Base-by-base conservation (phyloP, 192 early-diverging fungal genomes). In the Linnemannia zychae region DNA sequence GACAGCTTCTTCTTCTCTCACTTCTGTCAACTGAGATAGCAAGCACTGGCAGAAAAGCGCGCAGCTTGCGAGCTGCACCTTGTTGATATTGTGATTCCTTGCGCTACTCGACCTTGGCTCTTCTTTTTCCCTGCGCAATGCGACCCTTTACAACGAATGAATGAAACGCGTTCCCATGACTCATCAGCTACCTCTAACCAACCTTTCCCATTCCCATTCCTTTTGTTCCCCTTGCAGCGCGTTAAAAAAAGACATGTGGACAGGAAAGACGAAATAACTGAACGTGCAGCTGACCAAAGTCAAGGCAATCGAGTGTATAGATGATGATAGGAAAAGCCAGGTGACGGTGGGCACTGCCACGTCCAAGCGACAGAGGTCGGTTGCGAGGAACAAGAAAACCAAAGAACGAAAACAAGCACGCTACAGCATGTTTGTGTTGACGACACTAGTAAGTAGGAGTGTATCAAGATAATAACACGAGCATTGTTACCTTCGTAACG, bases 401-500 rank as follows among this genome's bases (percentile, higher is more conserved):
- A 36, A 18, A 69, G 44, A 22, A 37, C 17, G 44, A 69, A 38
- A 1, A 69, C 67, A 69, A n/a, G n/a, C n/a, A n/a, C n/a, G n/a
- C n/a, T n/a, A n/a, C n/a, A n/a, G n/a, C n/a, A n/a, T n/a, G n/a
- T n/a, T n/a, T n/a, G n/a, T n/a, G n/a, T n/a, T 17, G 9, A 36
- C 36, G 20, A 3, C 38, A 44, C 67, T 49, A 20, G 71, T 3
- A 15, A 0, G 52, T 53, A 34, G 48, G 37, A 44, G 40, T 9
- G 40, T 44, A 9, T 44, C 4, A 44, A 44, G n/a, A n/a, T n/a
- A 44, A 44, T 44, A 44, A 44, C 3, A 44, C 4, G 9, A 3
- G 40, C 40, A 38, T 71, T 28, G 38, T 81, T 92, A 97, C 96
- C 96, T 84, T 97, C 96, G 89, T 97, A 97, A 82, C 96, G 92